Conservation (phyloP, 805 yeast genomes). For the Groenewaldozyma tartarivorans region DNA sequence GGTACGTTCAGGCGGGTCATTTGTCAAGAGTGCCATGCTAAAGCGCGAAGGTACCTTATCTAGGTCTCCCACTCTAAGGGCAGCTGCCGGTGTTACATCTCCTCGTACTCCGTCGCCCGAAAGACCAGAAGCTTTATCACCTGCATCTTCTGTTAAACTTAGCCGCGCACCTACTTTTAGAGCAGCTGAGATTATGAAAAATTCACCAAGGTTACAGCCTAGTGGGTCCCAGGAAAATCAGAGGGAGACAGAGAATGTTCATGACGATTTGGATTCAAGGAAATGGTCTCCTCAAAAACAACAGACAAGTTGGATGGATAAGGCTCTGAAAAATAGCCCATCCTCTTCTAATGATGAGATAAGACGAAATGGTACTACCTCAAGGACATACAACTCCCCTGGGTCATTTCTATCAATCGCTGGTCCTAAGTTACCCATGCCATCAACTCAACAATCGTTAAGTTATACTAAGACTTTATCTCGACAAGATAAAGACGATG, state of each 20-base stretch:
- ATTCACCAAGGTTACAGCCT: too few species aligned
- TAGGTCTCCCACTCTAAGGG: neutral
- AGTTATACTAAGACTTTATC: neutral
- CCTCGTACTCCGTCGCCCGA: conserved; percentile 4
- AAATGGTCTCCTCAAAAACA: conserved; percentile 20
- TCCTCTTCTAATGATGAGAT: too few species aligned
- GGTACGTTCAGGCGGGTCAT: conserved; percentile 13
- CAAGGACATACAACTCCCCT: too few species aligned
- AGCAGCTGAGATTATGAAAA: neutral
- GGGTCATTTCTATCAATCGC: neutral
- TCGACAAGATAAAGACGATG: too few species aligned
- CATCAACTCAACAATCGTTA: neutral
- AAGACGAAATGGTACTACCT: too few species aligned
- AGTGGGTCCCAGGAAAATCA: too few species aligned
- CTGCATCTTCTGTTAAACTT: neutral
- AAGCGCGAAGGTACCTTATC: conserved; percentile 17
- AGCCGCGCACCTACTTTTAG: conserved; percentile 1
- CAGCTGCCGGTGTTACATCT: conserved; percentile 1
- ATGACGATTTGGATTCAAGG: conserved; percentile 2
- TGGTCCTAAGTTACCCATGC: neutral
- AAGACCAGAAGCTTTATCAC: neutral
- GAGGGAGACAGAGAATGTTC: neutral
- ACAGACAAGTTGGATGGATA: conserved; percentile 23
- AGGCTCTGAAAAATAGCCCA: conserved; percentile 18
- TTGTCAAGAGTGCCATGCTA: conserved; percentile 22